phyloP scores from a whole-genome alignment of 1,284 basidiomycete species.

The Meira miltonrushii region DNA sequence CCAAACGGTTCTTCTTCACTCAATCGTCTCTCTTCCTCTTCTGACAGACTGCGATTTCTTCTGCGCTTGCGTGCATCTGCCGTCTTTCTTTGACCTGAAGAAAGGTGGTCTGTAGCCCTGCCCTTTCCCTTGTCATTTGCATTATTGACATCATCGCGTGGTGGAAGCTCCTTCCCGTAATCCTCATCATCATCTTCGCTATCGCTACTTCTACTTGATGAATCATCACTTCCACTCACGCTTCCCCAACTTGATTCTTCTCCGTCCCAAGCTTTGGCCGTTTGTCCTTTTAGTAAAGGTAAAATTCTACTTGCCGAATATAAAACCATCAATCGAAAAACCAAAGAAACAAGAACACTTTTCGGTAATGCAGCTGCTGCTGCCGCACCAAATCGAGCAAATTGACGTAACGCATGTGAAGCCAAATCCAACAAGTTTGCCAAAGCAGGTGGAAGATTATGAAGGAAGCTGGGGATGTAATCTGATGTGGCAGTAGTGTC shows the following conservation, averaged over 20 bases:
- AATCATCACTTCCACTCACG: constrained; percentile 15
- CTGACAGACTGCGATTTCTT: not conserved
- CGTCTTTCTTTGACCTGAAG: not conserved
- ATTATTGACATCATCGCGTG: not conserved
- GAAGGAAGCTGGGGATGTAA: not conserved
- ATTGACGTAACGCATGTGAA: constrained; percentile 29
- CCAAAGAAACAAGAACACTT: constrained; percentile 44
- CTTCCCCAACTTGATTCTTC: constrained; percentile 15
- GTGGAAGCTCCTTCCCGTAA: not conserved
- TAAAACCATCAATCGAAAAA: constrained; percentile 47
- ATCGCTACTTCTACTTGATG: constrained; percentile 15
- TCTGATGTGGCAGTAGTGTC: constrained; percentile 1
- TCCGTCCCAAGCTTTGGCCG: constrained; percentile 18
- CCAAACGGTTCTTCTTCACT: constrained; percentile 17
- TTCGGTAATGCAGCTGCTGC: constrained; percentile 33
- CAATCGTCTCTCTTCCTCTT: constrained; percentile 1
- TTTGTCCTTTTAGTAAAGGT: constrained; percentile 23
- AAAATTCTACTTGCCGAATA: constrained; percentile 47
- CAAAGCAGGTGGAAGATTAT: constrained; percentile 24
- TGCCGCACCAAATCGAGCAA: constrained; percentile 11
- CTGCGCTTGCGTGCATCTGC: constrained; percentile 2
- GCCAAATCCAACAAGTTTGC: constrained; percentile 24
- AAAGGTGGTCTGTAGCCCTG: not conserved
- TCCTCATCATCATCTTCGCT: constrained; percentile 11
- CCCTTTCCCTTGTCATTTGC: constrained; percentile 9